Base-by-base conservation (phyloP, 2,329 filamentous ascomycete genomes). In the Bimuria novae-zelandiae region DNA sequence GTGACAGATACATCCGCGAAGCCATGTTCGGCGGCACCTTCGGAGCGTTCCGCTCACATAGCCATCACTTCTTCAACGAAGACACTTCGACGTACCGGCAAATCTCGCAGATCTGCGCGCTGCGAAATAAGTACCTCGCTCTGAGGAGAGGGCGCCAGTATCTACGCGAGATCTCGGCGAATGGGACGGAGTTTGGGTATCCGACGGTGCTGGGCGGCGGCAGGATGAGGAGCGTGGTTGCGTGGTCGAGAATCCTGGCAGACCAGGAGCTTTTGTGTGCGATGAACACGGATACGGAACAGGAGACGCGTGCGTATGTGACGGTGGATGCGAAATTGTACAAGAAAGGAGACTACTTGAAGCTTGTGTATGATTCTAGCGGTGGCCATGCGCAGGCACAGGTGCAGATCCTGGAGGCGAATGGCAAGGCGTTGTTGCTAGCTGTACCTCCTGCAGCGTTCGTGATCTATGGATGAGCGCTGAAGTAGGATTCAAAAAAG, bases 1-100 rank as follows among this genome's bases (percentile, higher is more conserved):
- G 47, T 19, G 62, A 64, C 39, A 56, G 54, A 16, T 66, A 59
- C 23, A 63, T 66, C 40, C 55, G 63, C n/a, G 63, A 66, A 49
- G 47, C 59, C 22, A 62, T 66, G 58, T 66, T 66, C 43, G 62
- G 63, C 29, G 39, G 39, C 6, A 23, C 48, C 27, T 65, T 65
- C 51, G 61, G 62, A 12, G 57, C 62, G 3, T 65, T 65, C 33
- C 51, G 62, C 16, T 57, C 57, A 12, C 55, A 50, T 19, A 50
- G 54, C 17, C 51, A 51, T 3, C 62, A 65, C 30, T 61, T 56
- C 54, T 64, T 64, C 49, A 27, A 56, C 49, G 61, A 63, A 32
- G 19, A 27, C 12, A 56, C 37, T 16, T 1, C 22, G 22, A 22
- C 57, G 12, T 63, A 48, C 39, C 8, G 49, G 22, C 47, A 59